These are phyloP conservation scores for Rhizopus arrhizus DNA, from an alignment of 371 early-diverging fungal species.

Conservation along the genomic window DNA sequence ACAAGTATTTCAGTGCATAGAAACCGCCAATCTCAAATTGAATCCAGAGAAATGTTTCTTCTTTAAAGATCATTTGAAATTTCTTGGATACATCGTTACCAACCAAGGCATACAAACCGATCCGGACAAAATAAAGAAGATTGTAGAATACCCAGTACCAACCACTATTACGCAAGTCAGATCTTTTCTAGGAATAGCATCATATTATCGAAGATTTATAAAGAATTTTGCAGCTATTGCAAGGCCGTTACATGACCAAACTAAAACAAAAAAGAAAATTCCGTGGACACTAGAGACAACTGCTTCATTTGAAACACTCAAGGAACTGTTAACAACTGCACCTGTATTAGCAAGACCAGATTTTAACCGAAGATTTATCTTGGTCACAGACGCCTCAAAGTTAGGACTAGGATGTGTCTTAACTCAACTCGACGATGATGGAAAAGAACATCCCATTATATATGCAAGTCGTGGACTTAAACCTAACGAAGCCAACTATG, in stretches of 20 bases:
- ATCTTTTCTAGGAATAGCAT: constrained; percentile 32
- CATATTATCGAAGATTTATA: constrained; percentile 41
- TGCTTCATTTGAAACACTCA: constrained; percentile 25
- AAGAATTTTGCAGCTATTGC: constrained; percentile 33
- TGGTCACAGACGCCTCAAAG: constrained; percentile 16
- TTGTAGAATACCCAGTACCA: constrained; percentile 36
- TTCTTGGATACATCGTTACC: constrained; percentile 40
- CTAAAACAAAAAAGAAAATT: constrained; percentile 20
- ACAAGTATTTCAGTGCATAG: neutral
- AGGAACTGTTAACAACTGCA: constrained; percentile 10
- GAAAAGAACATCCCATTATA: constrained; percentile 6
- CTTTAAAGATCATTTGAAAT: constrained; percentile 27
- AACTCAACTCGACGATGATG: neutral
- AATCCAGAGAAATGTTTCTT: constrained; percentile 59
- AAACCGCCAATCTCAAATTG: constrained; percentile 27
- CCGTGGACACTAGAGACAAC: constrained; percentile 21
- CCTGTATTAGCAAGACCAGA: neutral
- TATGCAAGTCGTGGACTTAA: constrained; percentile 9
- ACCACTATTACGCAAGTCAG: constrained; percentile 49
- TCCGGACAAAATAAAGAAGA: constrained; percentile 29
- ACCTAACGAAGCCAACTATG: constrained; percentile 8
- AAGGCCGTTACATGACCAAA: constrained; percentile 38
- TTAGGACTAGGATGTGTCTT: neutral
- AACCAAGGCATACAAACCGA: constrained; percentile 26
- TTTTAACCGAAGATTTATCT: constrained; percentile 7